phyloP scores from a whole-genome alignment of 2,329 filamentous ascomycete species.

The Diaporthe sp. region DNA sequence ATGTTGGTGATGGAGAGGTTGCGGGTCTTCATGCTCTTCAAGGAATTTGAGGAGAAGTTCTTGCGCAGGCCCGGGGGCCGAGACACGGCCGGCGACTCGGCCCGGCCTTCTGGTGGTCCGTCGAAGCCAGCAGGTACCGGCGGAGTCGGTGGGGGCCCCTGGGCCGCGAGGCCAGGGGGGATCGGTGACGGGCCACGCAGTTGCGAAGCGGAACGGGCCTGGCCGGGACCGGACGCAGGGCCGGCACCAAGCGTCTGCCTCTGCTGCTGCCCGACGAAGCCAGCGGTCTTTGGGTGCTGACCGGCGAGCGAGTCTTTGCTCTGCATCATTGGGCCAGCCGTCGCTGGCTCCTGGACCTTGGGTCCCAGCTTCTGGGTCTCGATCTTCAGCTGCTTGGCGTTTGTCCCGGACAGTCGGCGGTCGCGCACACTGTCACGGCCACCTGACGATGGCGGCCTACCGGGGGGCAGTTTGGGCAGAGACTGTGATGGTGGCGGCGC shows the following conservation, averaged over 20 bases:
- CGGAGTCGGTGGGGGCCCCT: slow-evolving; percentile 46
- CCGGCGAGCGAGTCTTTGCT: slow-evolving; percentile 27
- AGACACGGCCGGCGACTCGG: slow-evolving; percentile 65
- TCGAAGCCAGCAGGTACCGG: slow-evolving; percentile 47
- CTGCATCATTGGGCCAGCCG: slow-evolving; percentile 43
- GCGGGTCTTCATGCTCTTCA: slow-evolving; percentile 79
- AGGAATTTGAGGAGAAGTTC: slow-evolving; percentile 78
- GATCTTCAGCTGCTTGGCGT: slow-evolving; percentile 87
- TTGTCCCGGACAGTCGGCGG: slow-evolving; percentile 84
- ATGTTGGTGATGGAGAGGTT: slow-evolving; percentile 77
- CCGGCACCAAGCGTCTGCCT: slow-evolving; percentile 56
- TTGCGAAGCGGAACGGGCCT: slow-evolving; percentile 46
- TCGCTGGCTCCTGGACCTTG: slow-evolving; percentile 43
- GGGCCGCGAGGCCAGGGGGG: slow-evolving; percentile 46
- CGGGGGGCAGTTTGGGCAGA: slow-evolving; percentile 58
- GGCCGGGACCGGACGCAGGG: slow-evolving; percentile 49
- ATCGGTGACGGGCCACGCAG: slow-evolving; percentile 49
- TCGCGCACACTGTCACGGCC: slow-evolving; percentile 72
- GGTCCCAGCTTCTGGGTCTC: slow-evolving; percentile 71
- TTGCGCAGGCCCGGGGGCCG: slow-evolving; percentile 67
- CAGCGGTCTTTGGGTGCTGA: slow-evolving; percentile 47
- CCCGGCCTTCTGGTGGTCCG: slow-evolving; percentile 54
- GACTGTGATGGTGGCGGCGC: slow-evolving; percentile 64
- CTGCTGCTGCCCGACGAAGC: slow-evolving; percentile 57
- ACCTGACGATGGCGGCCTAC: slow-evolving; percentile 49